Evolutionary conservation across 148 eudicot species (phyloP), one percentile per base, ranked within the genome.

Genomic region (Cornus controversa): DNA sequence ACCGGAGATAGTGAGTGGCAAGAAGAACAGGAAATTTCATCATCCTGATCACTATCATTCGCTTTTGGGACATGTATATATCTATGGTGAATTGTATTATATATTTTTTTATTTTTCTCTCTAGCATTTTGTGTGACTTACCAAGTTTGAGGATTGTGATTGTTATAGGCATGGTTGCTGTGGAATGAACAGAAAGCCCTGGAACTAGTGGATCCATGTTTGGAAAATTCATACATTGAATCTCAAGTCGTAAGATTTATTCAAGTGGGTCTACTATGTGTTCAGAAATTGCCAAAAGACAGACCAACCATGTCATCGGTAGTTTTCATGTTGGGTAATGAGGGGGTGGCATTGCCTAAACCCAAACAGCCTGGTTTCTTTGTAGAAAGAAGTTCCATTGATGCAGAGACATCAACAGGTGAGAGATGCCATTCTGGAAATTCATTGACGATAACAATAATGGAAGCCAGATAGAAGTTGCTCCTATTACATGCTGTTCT

Each of bases 81-180:
- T n/a, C n/a, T n/a, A 77, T 18, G 57, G 4, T 50, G 18, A 50
- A 50, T 13, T 50, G 25, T 20, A 18, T 4, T 18, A 3, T 54
- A 1, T 54, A 2, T 15, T 18, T 0, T 31, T 1, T 31, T 31
- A 31, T 54, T 20, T 60, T 1, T 60, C 23, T 22, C 64, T 22
- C 64, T 3, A 60, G 25, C 64, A 31, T 67, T 29, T 23, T 14
- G 0, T n/a, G 23, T 1, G 64, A 60, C 22, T 50, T 13, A 50
- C 64, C 3, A 60, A 3, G 8, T 60, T 6, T 60, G 2, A 18
- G 25, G 20, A 60, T 18, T 60, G 23, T 20, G 5, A n/a, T 20
- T 60, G 6, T 60, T n/a, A 6, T 63, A 82, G 84, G 84, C 84
- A n/a, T 82, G 84, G 84, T 26, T 77, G 50, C 67, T 77, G 4